phyloP scores from a whole-genome alignment of 225 moss, liverwort and hornwort species.

The Sphagnum contortum region DNA sequence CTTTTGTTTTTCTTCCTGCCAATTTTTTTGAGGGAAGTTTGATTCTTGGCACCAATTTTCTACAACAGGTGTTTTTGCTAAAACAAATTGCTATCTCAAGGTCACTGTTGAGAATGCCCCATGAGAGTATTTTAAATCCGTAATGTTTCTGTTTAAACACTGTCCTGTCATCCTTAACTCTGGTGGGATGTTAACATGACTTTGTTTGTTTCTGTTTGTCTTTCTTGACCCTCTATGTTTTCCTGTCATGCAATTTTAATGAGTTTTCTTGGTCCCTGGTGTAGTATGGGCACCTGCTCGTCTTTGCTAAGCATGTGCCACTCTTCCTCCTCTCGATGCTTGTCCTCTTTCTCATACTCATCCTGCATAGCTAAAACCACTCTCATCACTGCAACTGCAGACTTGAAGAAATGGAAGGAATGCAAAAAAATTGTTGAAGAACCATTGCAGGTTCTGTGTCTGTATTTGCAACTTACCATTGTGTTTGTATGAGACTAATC shows the following conservation, averaged over 20 bases:
- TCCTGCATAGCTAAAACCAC: slow-evolving; percentile 34
- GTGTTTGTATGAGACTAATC: too few relatives aligned
- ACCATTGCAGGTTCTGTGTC: too few relatives aligned
- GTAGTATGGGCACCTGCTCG: slow-evolving; percentile 57
- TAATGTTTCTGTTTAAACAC: too few relatives aligned
- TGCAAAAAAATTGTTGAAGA: not conserved
- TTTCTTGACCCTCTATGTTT: too few relatives aligned
- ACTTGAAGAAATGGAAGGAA: too few relatives aligned
- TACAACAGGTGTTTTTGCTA: not conserved
- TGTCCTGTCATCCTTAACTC: too few relatives aligned
- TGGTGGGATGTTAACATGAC: too few relatives aligned
- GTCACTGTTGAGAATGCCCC: not conserved
- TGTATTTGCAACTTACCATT: too few relatives aligned
- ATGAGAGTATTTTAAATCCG: not conserved
- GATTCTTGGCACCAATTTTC: not conserved
- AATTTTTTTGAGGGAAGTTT: slow-evolving; percentile 6
- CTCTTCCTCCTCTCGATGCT: slow-evolving; percentile 89
- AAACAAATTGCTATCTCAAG: not conserved
- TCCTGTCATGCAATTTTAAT: too few relatives aligned
- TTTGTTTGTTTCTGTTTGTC: too few relatives aligned
- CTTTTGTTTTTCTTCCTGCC: slow-evolving; percentile 85
- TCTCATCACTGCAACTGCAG: not conserved
- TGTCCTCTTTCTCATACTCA: slow-evolving; percentile 87
- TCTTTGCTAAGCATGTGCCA: slow-evolving; percentile 96
- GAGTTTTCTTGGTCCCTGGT: too few relatives aligned